Evolutionary conservation across 768 basidiomycete species (phyloP).

Genomic region (Collybia sordida): DNA sequence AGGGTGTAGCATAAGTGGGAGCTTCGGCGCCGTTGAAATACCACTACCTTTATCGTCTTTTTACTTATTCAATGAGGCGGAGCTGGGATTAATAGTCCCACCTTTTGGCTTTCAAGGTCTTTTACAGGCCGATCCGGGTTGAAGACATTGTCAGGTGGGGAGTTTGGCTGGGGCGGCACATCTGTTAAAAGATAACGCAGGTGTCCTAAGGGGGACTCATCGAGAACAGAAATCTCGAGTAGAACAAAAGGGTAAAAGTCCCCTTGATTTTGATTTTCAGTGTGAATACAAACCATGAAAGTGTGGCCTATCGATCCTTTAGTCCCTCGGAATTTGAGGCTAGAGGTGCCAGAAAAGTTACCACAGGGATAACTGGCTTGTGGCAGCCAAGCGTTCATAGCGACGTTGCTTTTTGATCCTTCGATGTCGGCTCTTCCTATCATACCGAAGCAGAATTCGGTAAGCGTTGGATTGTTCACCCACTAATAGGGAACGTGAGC

Average conservation of each 20-base stretch:
- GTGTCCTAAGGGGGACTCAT: conserved; percentile 80
- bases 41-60: conserved; percentile 80
- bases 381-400: conserved; percentile 84
- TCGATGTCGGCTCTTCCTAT: conserved; percentile 16
- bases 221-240: conserved; percentile 80
- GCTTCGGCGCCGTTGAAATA: conserved; percentile 77
- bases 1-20: conserved; percentile 83
- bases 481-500: conserved; percentile 39
- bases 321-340: conserved; percentile 76
- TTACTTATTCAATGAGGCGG: conserved; percentile 79
- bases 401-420: conserved; percentile 50
- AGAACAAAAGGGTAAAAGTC: conserved; percentile 81
- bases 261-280: conserved; percentile 83
- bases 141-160: conserved; percentile 68
- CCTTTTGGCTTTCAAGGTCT: conserved; percentile 71
- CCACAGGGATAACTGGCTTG: conserved; percentile 81
- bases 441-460: conserved; percentile 33
- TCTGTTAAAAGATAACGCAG: conserved; percentile 80
- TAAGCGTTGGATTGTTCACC: conserved; percentile 5
- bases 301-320: conserved; percentile 84
- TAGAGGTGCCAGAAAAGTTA: conserved; percentile 81
- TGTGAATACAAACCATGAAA: conserved; percentile 82
- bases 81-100: conserved; percentile 68
- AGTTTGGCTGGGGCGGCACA: conserved; percentile 82
- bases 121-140: conserved; percentile 66